Conservation (phyloP, 805 yeast species). For the Suhomyces sp. region DNA sequence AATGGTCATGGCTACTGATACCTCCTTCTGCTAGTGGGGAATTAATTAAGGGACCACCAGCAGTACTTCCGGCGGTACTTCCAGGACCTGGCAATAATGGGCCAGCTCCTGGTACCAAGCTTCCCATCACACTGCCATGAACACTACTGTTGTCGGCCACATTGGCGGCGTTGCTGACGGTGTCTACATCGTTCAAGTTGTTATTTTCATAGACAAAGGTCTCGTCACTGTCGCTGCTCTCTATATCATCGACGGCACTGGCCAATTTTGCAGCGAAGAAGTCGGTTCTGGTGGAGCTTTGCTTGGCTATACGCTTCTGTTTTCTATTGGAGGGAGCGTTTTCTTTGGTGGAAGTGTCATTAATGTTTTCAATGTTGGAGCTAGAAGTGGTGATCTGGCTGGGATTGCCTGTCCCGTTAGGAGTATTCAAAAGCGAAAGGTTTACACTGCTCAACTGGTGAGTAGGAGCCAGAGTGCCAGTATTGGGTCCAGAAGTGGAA, state of each 20-base stretch:
- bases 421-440: slow-evolving; percentile 1
- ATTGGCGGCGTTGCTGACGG: slow-evolving; percentile 6
- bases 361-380: slow-evolving; percentile 2
- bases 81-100: neutral
- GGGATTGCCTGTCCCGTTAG: neutral
- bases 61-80: neutral
- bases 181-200: slow-evolving; percentile 24
- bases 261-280: slow-evolving; percentile 94
- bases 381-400: slow-evolving; percentile 1
- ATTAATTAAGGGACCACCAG: neutral
- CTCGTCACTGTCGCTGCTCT: slow-evolving; percentile 86
- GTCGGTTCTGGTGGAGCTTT: slow-evolving; percentile 77
- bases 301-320: slow-evolving; percentile 36
- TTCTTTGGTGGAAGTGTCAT: neutral
- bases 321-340: slow-evolving; percentile 6
- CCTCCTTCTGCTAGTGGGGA: slow-evolving; percentile 1
- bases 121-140: slow-evolving; percentile 10
- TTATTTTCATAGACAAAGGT: slow-evolving; percentile 87
- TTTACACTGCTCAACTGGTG: slow-evolving; percentile 1
- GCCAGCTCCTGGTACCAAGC: neutral
- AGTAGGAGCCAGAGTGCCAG: neutral
- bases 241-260: slow-evolving; percentile 87
- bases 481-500: neutral
- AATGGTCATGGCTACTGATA: neutral
- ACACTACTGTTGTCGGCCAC: slow-evolving; percentile 9